These are phyloP conservation scores for Asparagopsis taxiformis DNA, from an alignment of 31 red algal genomes.

Conservation along the genomic window DNA sequence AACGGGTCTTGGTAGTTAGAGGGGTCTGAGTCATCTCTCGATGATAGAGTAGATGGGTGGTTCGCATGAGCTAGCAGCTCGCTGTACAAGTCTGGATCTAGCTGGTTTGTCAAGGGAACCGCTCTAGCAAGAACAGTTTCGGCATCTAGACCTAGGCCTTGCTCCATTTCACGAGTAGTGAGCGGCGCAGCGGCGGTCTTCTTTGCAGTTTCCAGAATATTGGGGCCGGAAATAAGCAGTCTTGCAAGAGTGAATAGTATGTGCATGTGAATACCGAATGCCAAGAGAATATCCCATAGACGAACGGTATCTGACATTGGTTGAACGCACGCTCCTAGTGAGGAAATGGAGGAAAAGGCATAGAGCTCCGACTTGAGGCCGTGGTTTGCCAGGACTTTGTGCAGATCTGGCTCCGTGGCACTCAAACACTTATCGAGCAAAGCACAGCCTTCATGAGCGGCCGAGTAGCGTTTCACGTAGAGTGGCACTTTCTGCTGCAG, in stretches of 20 bases:
- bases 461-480: constrained; percentile 80
- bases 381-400: constrained; percentile 40
- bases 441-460: constrained; percentile 68
- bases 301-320: constrained; percentile 89
- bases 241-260: constrained; percentile 87
- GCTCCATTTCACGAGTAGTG: constrained; percentile 65
- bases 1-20: neutral
- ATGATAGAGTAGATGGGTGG: neutral
- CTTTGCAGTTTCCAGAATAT: constrained; percentile 41
- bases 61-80: constrained; percentile 43
- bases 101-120: constrained; percentile 33
- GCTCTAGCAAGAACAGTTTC: constrained; percentile 63
- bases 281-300: constrained; percentile 85
- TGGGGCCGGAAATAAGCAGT: constrained; percentile 51
- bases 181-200: constrained; percentile 46
- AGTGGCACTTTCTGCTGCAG: constrained; percentile 62
- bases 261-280: constrained; percentile 91
- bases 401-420: constrained; percentile 60
- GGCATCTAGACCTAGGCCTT: constrained; percentile 61
- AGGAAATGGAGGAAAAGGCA: constrained; percentile 88
- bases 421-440: constrained; percentile 68
- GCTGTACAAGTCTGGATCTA: constrained; percentile 40
- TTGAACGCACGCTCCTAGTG: constrained; percentile 81
- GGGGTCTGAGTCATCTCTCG: neutral
- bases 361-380: constrained; percentile 75